These are phyloP conservation scores for Lactarius indigo DNA, from an alignment of 768 basidiomycete species.

Conservation along the genomic window DNA sequence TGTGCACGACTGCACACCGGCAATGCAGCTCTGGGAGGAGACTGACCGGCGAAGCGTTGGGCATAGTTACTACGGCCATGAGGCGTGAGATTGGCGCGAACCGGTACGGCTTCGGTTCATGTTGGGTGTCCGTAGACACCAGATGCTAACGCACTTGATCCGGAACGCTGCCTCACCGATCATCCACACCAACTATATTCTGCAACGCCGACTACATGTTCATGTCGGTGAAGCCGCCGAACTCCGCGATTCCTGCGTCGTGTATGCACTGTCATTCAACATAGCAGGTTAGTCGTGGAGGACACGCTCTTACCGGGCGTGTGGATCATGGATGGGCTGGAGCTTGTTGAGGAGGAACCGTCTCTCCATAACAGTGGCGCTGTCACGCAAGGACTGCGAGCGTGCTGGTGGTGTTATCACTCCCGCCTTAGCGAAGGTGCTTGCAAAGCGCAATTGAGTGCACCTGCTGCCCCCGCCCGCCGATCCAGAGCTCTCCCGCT, in stretches of 20 bases:
- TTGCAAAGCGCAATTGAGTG: too few species aligned
- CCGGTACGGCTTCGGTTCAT: not conserved
- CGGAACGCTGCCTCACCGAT: not conserved
- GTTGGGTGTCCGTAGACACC: not conserved
- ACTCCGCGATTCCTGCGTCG: too few species aligned
- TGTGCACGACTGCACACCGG: too few species aligned
- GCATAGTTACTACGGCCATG: not conserved
- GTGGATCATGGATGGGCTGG: too few species aligned
- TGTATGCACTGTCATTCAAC: conserved; percentile 31
- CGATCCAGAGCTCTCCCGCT: too few species aligned
- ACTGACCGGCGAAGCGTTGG: conserved; percentile 1
- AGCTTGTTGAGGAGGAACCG: too few species aligned
- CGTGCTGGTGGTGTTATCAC: conserved; percentile 78
- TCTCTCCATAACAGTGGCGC: conserved; percentile 39
- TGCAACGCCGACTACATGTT: conserved; percentile 24
- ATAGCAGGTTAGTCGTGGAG: conserved; percentile 78
- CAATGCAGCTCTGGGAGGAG: conserved; percentile 4
- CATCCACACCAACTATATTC: too few species aligned
- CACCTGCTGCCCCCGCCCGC: too few species aligned
- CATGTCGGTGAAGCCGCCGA: conserved; percentile 20
- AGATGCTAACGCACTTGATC: not conserved
- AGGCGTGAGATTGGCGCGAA: too few species aligned
- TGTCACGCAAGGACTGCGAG: conserved; percentile 40
- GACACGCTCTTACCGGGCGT: too few species aligned
- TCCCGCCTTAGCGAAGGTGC: conserved; percentile 38